phyloP scores from a whole-genome alignment of 2,329 filamentous ascomycete genomes.

The Ophiostoma australiae region DNA sequence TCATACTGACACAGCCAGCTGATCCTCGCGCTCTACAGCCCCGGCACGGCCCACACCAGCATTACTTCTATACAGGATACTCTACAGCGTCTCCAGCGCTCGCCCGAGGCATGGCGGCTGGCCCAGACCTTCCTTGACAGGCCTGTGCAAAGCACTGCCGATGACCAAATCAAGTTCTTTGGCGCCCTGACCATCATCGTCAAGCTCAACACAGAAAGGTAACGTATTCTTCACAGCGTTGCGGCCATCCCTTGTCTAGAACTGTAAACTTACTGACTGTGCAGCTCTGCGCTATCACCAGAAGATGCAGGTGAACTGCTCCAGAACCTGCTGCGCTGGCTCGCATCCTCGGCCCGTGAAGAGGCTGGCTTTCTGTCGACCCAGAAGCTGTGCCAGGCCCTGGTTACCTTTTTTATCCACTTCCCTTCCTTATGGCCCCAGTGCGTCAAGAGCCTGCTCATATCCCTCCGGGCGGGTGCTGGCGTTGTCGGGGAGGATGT shows the following conservation, averaged over 20 bases:
- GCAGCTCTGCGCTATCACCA: constrained; percentile 49
- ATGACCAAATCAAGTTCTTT: constrained; percentile 81
- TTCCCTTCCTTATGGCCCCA: constrained; percentile 63
- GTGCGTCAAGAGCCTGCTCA: constrained; percentile 59
- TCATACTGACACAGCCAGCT: constrained; percentile 32
- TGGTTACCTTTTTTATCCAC: constrained; percentile 70
- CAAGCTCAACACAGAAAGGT: constrained; percentile 91
- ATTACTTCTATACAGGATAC: constrained; percentile 60
- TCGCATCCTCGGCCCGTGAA: constrained; percentile 50
- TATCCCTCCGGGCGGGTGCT: constrained; percentile 50
- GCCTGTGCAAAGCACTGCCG: constrained; percentile 44
- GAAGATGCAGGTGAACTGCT: constrained; percentile 57
- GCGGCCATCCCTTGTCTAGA: constrained; percentile 27
- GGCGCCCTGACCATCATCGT: constrained; percentile 88
- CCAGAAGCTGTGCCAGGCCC: constrained; percentile 70
- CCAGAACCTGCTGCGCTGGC: constrained; percentile 57
- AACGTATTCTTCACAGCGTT: constrained; percentile 20
- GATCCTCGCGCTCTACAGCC: constrained; percentile 51
- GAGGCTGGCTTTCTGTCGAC: constrained; percentile 57
- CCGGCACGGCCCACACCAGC: constrained; percentile 42
- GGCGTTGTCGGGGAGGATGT: constrained; percentile 46
- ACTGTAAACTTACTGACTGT: constrained; percentile 33
- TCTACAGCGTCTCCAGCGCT: constrained; percentile 72
- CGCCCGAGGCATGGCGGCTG: constrained; percentile 77
- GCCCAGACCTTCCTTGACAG: constrained; percentile 64